Evolutionary conservation across 2,329 filamentous ascomycete species (phyloP), one percentile per base, ranked within the genome.

Genomic region (Cladophialophora exuberans): DNA sequence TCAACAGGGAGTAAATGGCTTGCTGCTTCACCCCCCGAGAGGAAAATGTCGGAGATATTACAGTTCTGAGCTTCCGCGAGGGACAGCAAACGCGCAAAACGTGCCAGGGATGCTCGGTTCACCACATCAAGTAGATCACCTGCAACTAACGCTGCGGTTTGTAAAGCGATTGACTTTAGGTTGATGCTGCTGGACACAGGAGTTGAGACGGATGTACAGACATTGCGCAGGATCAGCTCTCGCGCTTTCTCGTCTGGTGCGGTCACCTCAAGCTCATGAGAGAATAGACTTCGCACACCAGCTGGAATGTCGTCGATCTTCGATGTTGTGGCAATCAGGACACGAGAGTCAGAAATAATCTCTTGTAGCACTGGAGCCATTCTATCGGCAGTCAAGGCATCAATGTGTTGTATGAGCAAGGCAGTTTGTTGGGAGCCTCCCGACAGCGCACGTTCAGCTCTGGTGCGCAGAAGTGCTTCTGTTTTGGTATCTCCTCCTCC

Each of bases 231-330:
- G 42, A 97, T 94, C 2, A 88, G 88, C 74, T 96, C 92, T 74
- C 94, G 82, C 72, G 97, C 93, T 22, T 85, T 85, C 70, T 99
- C 94, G 64, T 97, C 92, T 0, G 94, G 94, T 0, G 94, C 94
- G 39, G 79, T 84, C 83, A 99, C 90, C 67, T 97, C 93, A 36
- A 99, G 80, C 71, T 99, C 94, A 66, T 99, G 93, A 0, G 91
- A 96, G 70, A 99, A 97, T 2, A 97, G 78, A 9, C 90, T 90
- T 49, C 94, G 84, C 17, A 97, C 86, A 0, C 89, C 89, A 65
- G 97, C 92, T 0, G 93, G 89, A 1, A 99, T 84, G 70, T 97
- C 95, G 68, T 97, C 94, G 0, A 97, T 85, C 63, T 97, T 93
- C 5, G 91, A 96, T 0, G 93, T 97, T 0, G 94, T 99, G 0